phyloP scores from a whole-genome alignment of 257 asterid genomes.

The Primulina huaijiensis region DNA sequence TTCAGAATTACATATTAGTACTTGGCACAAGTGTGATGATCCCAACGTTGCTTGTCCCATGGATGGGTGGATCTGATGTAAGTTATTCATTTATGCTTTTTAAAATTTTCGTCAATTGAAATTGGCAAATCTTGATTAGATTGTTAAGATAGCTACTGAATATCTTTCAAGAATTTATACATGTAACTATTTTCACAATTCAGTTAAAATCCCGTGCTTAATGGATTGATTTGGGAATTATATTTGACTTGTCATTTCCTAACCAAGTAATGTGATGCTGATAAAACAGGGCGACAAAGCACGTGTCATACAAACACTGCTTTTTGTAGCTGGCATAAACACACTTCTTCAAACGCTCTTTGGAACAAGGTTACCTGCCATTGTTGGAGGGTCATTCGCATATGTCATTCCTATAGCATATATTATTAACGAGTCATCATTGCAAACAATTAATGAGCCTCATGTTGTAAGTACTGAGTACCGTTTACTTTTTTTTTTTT shows the following conservation, averaged over 20 bases:
- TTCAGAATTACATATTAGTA: conserved; percentile 88
- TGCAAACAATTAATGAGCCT: conserved; percentile 65
- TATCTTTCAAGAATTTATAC: neutral
- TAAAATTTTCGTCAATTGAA: neutral
- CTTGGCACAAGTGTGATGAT: conserved; percentile 96
- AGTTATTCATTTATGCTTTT: conserved; percentile 29
- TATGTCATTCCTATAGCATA: conserved; percentile 72
- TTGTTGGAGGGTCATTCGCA: conserved; percentile 95
- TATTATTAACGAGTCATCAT: conserved; percentile 69
- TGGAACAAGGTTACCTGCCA: conserved; percentile 92
- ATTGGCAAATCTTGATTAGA: neutral
- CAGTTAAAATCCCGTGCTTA: neutral
- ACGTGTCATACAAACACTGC: conserved; percentile 80
- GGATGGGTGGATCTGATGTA: conserved; percentile 96
- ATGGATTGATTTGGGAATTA: conserved; percentile 1
- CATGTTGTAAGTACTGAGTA: conserved; percentile 46
- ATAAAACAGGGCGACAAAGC: conserved; percentile 85
- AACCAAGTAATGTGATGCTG: conserved; percentile 16
- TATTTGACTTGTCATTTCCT: neutral
- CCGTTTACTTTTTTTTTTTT: neutral
- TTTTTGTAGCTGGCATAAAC: conserved; percentile 89
- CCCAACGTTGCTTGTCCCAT: conserved; percentile 84
- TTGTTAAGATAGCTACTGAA: neutral
- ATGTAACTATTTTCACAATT: neutral
- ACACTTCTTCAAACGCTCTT: conserved; percentile 94